Evolutionary conservation across 2,329 filamentous ascomycete species (phyloP).

Genomic region (Ploettnerulaceae sp.): DNA sequence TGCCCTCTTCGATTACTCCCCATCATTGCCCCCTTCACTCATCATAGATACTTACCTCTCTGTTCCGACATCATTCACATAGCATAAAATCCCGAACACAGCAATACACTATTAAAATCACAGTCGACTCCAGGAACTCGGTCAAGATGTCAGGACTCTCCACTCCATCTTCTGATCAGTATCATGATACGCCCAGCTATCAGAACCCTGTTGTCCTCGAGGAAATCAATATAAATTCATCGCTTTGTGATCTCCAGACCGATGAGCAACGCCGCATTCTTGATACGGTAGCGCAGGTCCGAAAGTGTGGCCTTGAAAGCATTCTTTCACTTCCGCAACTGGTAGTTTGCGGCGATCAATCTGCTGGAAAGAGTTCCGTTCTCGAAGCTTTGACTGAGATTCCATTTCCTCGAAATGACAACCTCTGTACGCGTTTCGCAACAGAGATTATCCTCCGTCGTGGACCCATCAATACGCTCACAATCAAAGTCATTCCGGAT

Average conservation of each 20-base stretch:
- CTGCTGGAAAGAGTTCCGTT: conserved; percentile 59
- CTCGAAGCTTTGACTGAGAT: conserved; percentile 60
- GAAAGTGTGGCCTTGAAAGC: conserved; percentile 48
- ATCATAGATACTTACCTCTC: too few species aligned
- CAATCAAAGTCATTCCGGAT: conserved; percentile 52
- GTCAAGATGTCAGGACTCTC: too few species aligned
- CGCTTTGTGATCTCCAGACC: conserved; percentile 35
- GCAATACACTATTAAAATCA: too few species aligned
- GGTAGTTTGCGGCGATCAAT: conserved; percentile 61
- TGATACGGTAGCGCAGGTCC: conserved; percentile 53
- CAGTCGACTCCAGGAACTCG: too few species aligned
- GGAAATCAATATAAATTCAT: too few species aligned
- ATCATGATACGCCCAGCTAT: too few species aligned
- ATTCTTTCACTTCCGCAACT: conserved; percentile 52
- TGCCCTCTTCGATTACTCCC: too few species aligned
- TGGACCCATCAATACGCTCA: conserved; percentile 40
- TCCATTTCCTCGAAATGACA: conserved; percentile 54
- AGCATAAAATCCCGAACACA: too few species aligned
- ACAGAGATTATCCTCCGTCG: conserved; percentile 42
- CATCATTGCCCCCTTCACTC: too few species aligned
- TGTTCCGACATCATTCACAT: too few species aligned
- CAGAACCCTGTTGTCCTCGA: too few species aligned
- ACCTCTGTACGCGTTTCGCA: conserved; percentile 54
- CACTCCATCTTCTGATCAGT: too few species aligned
- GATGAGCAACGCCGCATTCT: conserved; percentile 52